These are phyloP conservation scores for Tricholoma furcatifolium DNA, from an alignment of 768 basidiomycete genomes.

Conservation along the genomic window DNA sequence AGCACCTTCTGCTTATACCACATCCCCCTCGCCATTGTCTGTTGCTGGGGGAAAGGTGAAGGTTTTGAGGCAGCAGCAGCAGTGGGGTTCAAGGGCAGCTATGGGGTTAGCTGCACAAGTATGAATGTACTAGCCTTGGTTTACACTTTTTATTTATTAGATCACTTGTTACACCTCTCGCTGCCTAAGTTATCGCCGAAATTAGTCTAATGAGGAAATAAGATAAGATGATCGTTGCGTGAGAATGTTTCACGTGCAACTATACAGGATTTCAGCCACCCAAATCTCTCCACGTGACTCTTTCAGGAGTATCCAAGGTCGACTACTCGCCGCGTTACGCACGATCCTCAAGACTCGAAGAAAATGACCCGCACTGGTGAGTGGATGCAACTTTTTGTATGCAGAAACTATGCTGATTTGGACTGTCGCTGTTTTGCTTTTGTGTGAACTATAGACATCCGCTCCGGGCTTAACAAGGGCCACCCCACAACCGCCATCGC, in stretches of 20 bases:
- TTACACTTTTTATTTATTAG: neutral
- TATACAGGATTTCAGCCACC: slow-evolving; percentile 61
- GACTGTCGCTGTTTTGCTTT: slow-evolving; percentile 10
- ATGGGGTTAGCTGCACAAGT: slow-evolving; percentile 33
- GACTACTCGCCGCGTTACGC: slow-evolving; percentile 28
- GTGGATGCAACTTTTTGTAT: slow-evolving; percentile 24
- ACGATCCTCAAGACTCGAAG: slow-evolving; percentile 53
- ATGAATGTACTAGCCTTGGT: slow-evolving; percentile 15
- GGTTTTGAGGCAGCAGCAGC: slow-evolving; percentile 45
- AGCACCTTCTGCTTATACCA: slow-evolving; percentile 26
- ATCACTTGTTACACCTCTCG: neutral
- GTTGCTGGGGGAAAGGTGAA: slow-evolving; percentile 44
- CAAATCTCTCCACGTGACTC: slow-evolving; percentile 32
- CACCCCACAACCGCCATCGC: slow-evolving; percentile 85
- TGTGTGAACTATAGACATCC: slow-evolving; percentile 57
- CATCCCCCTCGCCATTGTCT: slow-evolving; percentile 27
- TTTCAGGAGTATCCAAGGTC: slow-evolving; percentile 19
- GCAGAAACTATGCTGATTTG: slow-evolving; percentile 5
- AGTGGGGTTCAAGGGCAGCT: slow-evolving; percentile 34
- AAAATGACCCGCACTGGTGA: slow-evolving; percentile 80
- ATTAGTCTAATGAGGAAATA: neutral
- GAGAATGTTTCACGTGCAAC: slow-evolving; percentile 32
- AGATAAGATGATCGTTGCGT: slow-evolving; percentile 18
- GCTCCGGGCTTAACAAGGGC: slow-evolving; percentile 84
- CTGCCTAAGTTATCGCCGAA: neutral